Evolutionary conservation across 2,329 filamentous ascomycete species (phyloP).

Genomic region (Rutstroemia sp.): DNA sequence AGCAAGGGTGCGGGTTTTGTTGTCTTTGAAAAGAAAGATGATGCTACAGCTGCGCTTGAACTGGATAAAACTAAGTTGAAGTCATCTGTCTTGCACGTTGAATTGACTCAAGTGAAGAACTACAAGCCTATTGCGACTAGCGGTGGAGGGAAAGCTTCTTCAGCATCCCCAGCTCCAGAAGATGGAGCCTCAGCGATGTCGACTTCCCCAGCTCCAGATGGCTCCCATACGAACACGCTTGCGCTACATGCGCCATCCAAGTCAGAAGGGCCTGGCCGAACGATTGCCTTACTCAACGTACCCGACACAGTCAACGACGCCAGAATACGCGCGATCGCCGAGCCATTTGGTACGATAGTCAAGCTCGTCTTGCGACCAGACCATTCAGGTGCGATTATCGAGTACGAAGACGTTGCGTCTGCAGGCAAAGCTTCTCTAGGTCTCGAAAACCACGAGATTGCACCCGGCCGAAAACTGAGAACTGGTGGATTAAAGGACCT

Average conservation of each 20-base stretch:
- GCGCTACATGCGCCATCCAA: constrained; percentile 33
- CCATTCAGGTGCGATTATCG: constrained; percentile 78
- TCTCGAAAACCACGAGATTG: constrained; percentile 49
- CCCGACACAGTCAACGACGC: constrained; percentile 90
- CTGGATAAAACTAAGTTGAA: constrained; percentile 66
- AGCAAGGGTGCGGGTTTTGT: constrained; percentile 77
- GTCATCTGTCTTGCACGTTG: constrained; percentile 60
- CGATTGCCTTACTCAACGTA: constrained; percentile 74
- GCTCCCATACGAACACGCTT: constrained; percentile 18
- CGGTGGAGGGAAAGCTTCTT: constrained; percentile 25
- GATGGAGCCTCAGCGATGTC: constrained; percentile 28
- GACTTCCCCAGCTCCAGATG: constrained; percentile 16
- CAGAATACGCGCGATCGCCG: constrained; percentile 66
- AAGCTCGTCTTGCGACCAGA: constrained; percentile 75
- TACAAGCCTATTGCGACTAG: constrained; percentile 48
- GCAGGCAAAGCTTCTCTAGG: constrained; percentile 65
- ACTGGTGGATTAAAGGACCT: constrained; percentile 49
- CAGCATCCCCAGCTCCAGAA: constrained; percentile 28
- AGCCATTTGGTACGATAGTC: constrained; percentile 61
- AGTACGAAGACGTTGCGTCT: constrained; percentile 59
- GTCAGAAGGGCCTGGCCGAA: constrained; percentile 54
- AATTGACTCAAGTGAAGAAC: constrained; percentile 48
- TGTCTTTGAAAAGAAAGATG: constrained; percentile 63
- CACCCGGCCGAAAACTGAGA: constrained; percentile 41
- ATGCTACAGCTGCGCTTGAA: constrained; percentile 59